Conservation (phyloP, 2,329 filamentous ascomycete species). For the Orbilia blumenaviensis region DNA sequence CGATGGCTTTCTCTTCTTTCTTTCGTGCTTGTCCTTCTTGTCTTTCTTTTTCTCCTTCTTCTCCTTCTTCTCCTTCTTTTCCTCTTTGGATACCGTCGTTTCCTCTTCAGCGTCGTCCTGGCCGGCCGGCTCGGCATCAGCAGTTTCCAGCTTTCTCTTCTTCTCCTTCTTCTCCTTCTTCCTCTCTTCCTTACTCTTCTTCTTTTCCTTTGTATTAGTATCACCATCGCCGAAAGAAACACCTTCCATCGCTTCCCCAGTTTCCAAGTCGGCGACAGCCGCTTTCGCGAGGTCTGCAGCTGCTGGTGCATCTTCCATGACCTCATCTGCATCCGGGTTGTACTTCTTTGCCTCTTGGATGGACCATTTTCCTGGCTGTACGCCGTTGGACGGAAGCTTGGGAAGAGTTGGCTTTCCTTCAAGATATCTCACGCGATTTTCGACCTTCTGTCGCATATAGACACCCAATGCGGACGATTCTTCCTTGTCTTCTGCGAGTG, state of each 20-base stretch:
- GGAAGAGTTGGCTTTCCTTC: conserved; percentile 90
- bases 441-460: conserved; percentile 74
- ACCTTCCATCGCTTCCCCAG: conserved; percentile 60
- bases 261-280: conserved; percentile 65
- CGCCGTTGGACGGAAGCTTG: conserved; percentile 77
- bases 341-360: conserved; percentile 94
- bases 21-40: conserved; percentile 46
- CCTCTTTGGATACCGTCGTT: background rate
- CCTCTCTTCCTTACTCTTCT: conserved; percentile 60
- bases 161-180: conserved; percentile 61
- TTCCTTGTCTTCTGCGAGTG: conserved; percentile 87
- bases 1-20: conserved; percentile 51
- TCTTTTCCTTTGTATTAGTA: conserved; percentile 48
- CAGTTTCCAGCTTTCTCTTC: conserved; percentile 51
- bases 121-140: background rate
- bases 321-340: conserved; percentile 90
- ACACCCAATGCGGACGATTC: conserved; percentile 84
- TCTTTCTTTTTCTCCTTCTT: conserved; percentile 50
- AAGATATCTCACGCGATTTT: conserved; percentile 77
- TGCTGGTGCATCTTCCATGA: conserved; percentile 74
- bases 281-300: conserved; percentile 63
- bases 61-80: conserved; percentile 40
- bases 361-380: conserved; percentile 83
- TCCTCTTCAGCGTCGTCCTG: background rate
- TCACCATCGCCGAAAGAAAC: conserved; percentile 60